Evolutionary conservation across 2,329 filamentous ascomycete genomes (phyloP).

Genomic region (Iodosphaeria phyllophila): DNA sequence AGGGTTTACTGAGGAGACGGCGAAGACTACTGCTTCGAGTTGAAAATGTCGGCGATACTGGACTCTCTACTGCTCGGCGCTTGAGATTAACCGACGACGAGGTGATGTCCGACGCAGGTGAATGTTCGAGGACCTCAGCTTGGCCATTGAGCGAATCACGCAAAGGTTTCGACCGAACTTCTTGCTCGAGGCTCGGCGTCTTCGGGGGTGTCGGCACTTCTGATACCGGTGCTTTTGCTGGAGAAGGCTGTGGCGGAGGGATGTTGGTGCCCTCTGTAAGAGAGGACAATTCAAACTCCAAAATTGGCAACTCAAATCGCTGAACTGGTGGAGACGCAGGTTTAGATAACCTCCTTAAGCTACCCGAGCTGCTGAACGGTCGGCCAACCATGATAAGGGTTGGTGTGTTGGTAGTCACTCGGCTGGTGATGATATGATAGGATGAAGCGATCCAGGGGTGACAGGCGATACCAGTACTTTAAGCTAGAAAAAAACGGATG

Average conservation of each 20-base stretch:
- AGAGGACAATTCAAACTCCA: conserved; percentile 38
- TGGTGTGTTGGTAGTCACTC: no score
- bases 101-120: conserved; percentile 13
- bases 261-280: conserved; percentile 43
- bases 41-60: conserved; percentile 31
- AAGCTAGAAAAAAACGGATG: no score
- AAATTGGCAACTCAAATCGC: conserved; percentile 36
- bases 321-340: no score
- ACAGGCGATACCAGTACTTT: no score
- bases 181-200: conserved; percentile 10
- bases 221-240: conserved; percentile 26
- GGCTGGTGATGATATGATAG: no score
- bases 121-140: conserved; percentile 9
- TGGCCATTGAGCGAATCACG: conserved; percentile 20
- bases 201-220: conserved; percentile 26
- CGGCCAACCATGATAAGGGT: no score
- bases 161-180: conserved; percentile 9
- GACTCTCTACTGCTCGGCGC: conserved; percentile 28
- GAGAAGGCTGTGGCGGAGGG: conserved; percentile 36
- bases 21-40: conserved; percentile 37
- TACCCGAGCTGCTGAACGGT: no score
- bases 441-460: no score
- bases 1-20: conserved; percentile 34
- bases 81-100: conserved; percentile 22
- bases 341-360: no score